These are phyloP conservation scores for Neonectria neomacrospora DNA, from an alignment of 2,329 filamentous ascomycete species.

Conservation along the genomic window DNA sequence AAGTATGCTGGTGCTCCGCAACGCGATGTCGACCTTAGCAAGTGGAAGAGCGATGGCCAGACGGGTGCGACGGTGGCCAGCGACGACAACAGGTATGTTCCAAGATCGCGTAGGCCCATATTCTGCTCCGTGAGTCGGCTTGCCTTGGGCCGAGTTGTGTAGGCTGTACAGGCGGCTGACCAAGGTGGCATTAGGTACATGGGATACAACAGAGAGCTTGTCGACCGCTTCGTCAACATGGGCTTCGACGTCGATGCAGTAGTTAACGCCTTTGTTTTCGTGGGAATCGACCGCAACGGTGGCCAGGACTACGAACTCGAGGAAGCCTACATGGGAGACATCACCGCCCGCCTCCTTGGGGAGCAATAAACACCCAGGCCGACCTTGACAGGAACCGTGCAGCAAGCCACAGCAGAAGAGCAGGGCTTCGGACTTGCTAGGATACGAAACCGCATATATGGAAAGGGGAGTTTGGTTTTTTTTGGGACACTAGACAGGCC, in stretches of 20 bases:
- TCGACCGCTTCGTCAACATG: slow-evolving; percentile 89
- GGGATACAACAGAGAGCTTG: slow-evolving; percentile 85
- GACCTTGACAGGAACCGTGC: slow-evolving; percentile 5
- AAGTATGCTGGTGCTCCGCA: slow-evolving; percentile 80
- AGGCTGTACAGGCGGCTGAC: not conserved
- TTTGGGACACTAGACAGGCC: slow-evolving; percentile 23
- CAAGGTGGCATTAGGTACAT: slow-evolving; percentile 70
- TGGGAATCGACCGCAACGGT: slow-evolving; percentile 81
- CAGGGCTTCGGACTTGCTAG: not conserved
- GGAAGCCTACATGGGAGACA: slow-evolving; percentile 89
- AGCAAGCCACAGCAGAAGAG: slow-evolving; percentile 17
- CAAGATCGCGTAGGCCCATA: not conserved
- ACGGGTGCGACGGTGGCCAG: slow-evolving; percentile 41
- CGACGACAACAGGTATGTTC: slow-evolving; percentile 46
- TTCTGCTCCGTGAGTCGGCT: not conserved
- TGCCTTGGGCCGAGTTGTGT: not conserved
- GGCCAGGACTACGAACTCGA: slow-evolving; percentile 89
- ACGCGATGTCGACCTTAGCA: slow-evolving; percentile 50
- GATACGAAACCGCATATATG: slow-evolving; percentile 34
- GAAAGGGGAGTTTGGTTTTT: slow-evolving; percentile 39
- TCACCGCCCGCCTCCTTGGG: slow-evolving; percentile 85
- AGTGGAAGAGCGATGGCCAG: slow-evolving; percentile 63
- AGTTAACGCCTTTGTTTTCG: slow-evolving; percentile 82
- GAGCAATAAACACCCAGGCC: slow-evolving; percentile 65
- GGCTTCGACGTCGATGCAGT: slow-evolving; percentile 91